These are phyloP conservation scores for Chaetomium fimeti DNA, from an alignment of 495 filamentous ascomycete species.

Conservation along the genomic window DNA sequence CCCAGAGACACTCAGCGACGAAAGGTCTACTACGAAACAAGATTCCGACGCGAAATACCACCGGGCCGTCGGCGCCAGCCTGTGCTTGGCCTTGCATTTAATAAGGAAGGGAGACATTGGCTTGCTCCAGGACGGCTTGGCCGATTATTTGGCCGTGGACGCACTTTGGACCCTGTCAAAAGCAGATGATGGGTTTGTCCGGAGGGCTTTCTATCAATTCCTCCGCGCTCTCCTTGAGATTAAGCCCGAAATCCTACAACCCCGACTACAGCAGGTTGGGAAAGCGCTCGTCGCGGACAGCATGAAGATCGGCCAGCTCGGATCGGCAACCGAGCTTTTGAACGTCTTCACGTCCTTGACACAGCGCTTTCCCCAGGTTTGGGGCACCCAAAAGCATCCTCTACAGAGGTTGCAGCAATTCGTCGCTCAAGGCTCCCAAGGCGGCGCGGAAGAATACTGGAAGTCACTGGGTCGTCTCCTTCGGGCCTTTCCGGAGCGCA, in stretches of 20 bases:
- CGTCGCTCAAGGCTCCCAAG: constrained; percentile 80
- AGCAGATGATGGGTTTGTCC: constrained; percentile 66
- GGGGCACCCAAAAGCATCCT: constrained; percentile 67
- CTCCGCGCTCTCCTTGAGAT: constrained; percentile 59
- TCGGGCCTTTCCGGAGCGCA: constrained; percentile 53
- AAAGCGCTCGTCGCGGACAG: constrained; percentile 66
- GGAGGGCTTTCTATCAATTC: constrained; percentile 67
- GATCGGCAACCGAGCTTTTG: constrained; percentile 69
- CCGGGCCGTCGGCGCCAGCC: constrained; percentile 67
- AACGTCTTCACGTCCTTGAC: constrained; percentile 64
- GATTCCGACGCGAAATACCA: constrained; percentile 82
- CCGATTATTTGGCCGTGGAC: constrained; percentile 58
- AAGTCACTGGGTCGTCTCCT: constrained; percentile 59
- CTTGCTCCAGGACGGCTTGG: constrained; percentile 50
- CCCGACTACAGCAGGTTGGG: constrained; percentile 60
- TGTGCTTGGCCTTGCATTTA: constrained; percentile 57
- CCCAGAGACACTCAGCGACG: constrained; percentile 77
- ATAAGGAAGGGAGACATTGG: constrained; percentile 53
- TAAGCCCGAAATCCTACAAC: constrained; percentile 49
- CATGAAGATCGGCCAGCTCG: constrained; percentile 63
- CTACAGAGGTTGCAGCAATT: constrained; percentile 65
- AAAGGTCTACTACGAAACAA: constrained; percentile 75
- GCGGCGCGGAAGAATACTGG: constrained; percentile 70
- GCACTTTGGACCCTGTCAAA: constrained; percentile 74
- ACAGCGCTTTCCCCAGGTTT: constrained; percentile 61